Base-by-base conservation (phyloP, 2,329 filamentous ascomycete species). In the Penicillium palitans region DNA sequence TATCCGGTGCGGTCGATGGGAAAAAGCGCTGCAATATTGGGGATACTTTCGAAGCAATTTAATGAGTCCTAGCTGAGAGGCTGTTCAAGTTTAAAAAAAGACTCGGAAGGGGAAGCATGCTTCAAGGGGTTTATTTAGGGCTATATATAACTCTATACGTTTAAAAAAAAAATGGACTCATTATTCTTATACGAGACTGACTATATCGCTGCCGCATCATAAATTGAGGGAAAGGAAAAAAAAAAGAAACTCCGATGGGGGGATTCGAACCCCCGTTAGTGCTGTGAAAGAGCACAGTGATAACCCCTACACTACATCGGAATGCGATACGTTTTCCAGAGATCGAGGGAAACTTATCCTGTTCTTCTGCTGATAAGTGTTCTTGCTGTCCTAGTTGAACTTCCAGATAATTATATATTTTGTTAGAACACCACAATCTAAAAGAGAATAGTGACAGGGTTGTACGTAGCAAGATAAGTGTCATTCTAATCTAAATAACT, bases 301-400 rank as follows among this genome's bases (percentile, higher is more conserved):
- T 52, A 52, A 52, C 50, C 50, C 50, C 50, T 52, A 52, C 50
- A 52, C 50, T 52, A 52, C 50, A 52, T 52, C 50, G 50, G 50
- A 52, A 25, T 25, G 25, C 6, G 5, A 25, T 25, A 25, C 6
- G 6, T 6, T 25, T 25, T 25, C 6, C 5, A 25, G 25, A 5
- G 4, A 25, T 25, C 6, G 25, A 15, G 12, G 0, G 1, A 9
- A 15, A 31, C 1, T 31, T 31, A 31, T 19, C 2, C 6, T 8
- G 17, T 7, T 1, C 0, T 17, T 7, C 13, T 17, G 13, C 6
- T 35, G 12, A 7, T 35, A 0, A 0, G 5, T 3, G 2, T 29
- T 25, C 25, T 25, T 6, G 25, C 24, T 25, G 25, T 25, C 6
- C 5, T 25, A 5, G 25, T 25, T 25, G 25, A 25, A 5, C 25